These are phyloP conservation scores for Thraustochytrium sp. DNA, from an alignment of 352 stramenopile genomes.

Conservation along the genomic window DNA sequence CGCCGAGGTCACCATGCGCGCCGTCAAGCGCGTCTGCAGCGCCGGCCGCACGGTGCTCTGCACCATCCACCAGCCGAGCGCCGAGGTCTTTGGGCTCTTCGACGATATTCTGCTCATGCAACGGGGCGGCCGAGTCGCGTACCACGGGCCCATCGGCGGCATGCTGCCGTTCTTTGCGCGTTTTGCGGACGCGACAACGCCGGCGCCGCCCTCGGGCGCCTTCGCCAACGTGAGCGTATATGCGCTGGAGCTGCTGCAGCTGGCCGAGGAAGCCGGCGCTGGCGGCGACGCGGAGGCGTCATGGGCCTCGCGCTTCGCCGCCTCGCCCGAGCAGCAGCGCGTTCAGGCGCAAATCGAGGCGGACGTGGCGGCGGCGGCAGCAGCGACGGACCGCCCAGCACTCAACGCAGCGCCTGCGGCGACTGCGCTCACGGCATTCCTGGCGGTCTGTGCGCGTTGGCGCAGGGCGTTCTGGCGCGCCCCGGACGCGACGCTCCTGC, in stretches of 20 bases:
- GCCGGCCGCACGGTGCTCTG: constrained; percentile 58
- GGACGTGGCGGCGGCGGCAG: background rate
- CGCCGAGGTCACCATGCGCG: constrained; percentile 62
- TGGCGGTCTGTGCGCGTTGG: background rate
- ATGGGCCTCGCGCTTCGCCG: background rate
- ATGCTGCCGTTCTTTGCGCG: constrained; percentile 40
- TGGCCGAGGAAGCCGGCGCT: no score
- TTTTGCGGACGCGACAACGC: background rate
- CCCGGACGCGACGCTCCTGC: background rate
- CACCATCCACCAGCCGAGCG: constrained; percentile 64
- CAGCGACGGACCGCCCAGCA: background rate
- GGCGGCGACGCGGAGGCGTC: background rate
- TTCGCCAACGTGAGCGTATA: background rate
- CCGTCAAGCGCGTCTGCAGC: constrained; percentile 61
- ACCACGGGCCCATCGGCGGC: constrained; percentile 59
- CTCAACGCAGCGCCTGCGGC: no score
- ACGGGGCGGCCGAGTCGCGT: constrained; percentile 57
- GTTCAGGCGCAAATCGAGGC: background rate
- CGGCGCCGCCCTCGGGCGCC: background rate
- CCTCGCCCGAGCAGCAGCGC: background rate
- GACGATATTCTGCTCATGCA: constrained; percentile 62
- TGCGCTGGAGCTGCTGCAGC: background rate
- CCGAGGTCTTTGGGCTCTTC: constrained; percentile 64
- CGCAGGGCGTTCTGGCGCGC: background rate
- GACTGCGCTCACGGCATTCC: background rate